Percentiles rank a stretch among this genome's conserved stretches.
Conservation (phyloP, 208 protist genomes). For the Dictyostelium gargantuum region DNA sequence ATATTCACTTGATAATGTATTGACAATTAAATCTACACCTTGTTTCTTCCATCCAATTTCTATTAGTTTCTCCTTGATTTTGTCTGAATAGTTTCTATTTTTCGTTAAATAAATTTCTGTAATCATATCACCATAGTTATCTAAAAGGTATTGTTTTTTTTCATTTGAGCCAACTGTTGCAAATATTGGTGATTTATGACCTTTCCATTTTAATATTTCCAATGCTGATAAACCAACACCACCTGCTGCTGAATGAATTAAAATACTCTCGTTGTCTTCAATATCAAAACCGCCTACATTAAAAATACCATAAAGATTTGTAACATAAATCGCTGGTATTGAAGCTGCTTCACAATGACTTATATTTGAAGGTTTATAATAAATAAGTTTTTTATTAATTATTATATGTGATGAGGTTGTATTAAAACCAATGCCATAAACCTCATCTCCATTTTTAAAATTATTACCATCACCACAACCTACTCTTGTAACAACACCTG, state of each 20-base stretch:
- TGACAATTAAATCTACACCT: slow-evolving; percentile 30
- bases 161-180: slow-evolving; percentile 66
- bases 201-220: slow-evolving; percentile 42
- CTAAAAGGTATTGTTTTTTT: slow-evolving; percentile 66
- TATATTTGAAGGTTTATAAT: not conserved
- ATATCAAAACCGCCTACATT: not conserved
- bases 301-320: not conserved
- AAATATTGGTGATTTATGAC: not conserved
- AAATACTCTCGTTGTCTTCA: not conserved
- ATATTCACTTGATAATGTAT: slow-evolving; percentile 23
- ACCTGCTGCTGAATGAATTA: slow-evolving; percentile 13
- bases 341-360: not conserved
- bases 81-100: not conserved
- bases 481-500: slow-evolving; percentile 72
- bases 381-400: not conserved
- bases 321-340: not conserved
- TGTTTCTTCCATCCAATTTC: not conserved
- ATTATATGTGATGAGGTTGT: not conserved
- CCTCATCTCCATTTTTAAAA: slow-evolving; percentile 75
- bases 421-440: slow-evolving; percentile 52
- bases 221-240: slow-evolving; percentile 34
- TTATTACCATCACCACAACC: slow-evolving; percentile 62
- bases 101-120: slow-evolving; percentile 4
- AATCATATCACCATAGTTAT: slow-evolving; percentile 1
- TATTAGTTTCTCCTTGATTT: not conserved